phyloP scores from a whole-genome alignment of 1,284 basidiomycete genomes.

The Leccinum variabile region DNA sequence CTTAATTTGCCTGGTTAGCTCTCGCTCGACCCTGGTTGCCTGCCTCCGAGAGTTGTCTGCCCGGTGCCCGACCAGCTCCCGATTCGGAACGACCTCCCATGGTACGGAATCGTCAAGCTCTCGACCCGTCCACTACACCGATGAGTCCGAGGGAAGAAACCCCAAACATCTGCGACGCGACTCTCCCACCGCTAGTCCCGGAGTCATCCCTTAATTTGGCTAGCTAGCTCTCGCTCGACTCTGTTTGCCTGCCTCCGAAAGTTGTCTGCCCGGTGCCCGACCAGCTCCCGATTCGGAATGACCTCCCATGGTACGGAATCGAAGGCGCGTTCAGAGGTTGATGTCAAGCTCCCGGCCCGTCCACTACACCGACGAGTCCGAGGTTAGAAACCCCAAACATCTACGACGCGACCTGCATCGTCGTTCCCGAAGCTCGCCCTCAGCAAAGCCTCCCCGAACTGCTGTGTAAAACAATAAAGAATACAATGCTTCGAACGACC shows the following conservation, averaged over 20 bases:
- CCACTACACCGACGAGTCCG: not conserved
- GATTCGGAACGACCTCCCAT: too few species aligned
- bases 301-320: too few species aligned
- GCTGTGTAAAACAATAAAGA: not conserved
- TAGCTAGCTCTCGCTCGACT: not conserved
- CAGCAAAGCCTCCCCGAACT: not conserved
- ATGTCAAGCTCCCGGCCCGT: too few species aligned
- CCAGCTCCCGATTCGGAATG: too few species aligned
- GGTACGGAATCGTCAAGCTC: too few species aligned
- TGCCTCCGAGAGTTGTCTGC: not conserved
- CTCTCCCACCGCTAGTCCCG: not conserved
- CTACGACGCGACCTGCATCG: not conserved
- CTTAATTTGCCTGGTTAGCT: not conserved
- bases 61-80: not conserved
- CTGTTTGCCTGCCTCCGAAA: not conserved
- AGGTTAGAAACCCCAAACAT: not conserved
- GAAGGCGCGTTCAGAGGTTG: too few species aligned
- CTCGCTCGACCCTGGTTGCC: not conserved
- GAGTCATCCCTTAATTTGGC: too few species aligned
- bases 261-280: not conserved
- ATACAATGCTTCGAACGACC: not conserved
- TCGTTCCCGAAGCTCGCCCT: not conserved
- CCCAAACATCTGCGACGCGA: too few species aligned
- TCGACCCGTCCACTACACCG: not conserved
- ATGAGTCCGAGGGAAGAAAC: not conserved